Base-by-base conservation (phyloP, 78 protist species). In the slime mould (Dictyostelium discoideum) region DNA sequence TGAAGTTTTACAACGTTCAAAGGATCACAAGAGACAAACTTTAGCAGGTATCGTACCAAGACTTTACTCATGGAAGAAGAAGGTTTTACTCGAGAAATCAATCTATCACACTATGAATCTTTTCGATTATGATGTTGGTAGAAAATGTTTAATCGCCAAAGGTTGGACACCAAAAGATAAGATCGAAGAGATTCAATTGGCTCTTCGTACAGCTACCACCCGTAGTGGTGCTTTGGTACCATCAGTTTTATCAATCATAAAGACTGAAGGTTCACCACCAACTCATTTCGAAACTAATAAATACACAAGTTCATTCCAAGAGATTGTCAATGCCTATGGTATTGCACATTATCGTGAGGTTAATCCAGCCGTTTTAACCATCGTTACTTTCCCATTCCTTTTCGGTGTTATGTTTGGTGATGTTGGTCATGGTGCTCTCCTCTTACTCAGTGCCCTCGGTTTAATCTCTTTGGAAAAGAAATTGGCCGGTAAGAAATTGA, bases 381-480 rank as follows among this genome's bases (percentile, higher is more conserved):
- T 99, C 84, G 94, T 99, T 82, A 98, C 99, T 42, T 99, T 99
- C 98, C 99, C 99, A 50, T 99, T 99, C 99, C 96, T 99, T 24
- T 99, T 99, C 39, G 99, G 99, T 40, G 98, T 99, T 94, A 99
- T 99, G 99, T 99, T 98, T 92, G 99, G 99, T 39, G 99, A 99
- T 85, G 37, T 98, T 0, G 99, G 99, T 50, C 99, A 99, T 97
- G 99, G 99, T 37, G 2, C 95, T 65, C 29, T 99, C 69, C 63
- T 99, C 85, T 42, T 97, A 11, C 72, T 97, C 5, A 20, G 93
- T 29, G 99, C 98, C 29, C 1, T 60, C 10, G 54, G 37, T n/a
- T 67, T 99, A 57, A 11, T 96, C 87, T 0, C 32, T 73, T 57
- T 95, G n/a, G 99, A 98, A 96, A 97, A 97, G 96, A 92, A 96